phyloP scores from a whole-genome alignment of 2,329 filamentous ascomycete species.

The Penicillium sumatraense region DNA sequence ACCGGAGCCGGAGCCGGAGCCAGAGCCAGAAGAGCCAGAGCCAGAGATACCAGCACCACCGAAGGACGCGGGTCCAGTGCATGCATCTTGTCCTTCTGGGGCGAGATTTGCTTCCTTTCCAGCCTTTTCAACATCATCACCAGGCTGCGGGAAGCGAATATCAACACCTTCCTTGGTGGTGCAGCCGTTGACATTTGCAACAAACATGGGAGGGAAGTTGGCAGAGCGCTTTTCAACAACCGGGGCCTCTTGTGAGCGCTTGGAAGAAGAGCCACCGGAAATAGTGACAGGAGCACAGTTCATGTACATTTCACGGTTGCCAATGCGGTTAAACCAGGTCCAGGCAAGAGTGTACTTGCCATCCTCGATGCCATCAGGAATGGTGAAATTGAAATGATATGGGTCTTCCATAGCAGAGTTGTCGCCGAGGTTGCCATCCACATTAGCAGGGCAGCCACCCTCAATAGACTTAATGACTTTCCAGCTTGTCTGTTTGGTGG shows the following conservation, averaged over 20 bases:
- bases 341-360: slow-evolving; percentile 84
- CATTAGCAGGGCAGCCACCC: slow-evolving; percentile 77
- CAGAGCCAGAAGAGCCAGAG: slow-evolving; percentile 31
- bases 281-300: slow-evolving; percentile 82
- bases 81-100: slow-evolving; percentile 33
- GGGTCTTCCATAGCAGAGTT: slow-evolving; percentile 46
- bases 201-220: slow-evolving; percentile 73
- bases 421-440: slow-evolving; percentile 62
- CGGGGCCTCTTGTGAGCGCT: slow-evolving; percentile 29
- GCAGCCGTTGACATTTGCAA: slow-evolving; percentile 72
- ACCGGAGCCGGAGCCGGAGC: slow-evolving; percentile 32
- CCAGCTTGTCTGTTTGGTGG: slow-evolving; percentile 71
- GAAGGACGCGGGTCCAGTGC: slow-evolving; percentile 37
- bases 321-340: slow-evolving; percentile 93
- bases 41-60: slow-evolving; percentile 36
- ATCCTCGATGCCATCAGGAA: slow-evolving; percentile 72
- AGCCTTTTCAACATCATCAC: slow-evolving; percentile 59
- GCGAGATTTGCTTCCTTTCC: slow-evolving; percentile 46
- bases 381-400: slow-evolving; percentile 68
- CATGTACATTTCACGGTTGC: slow-evolving; percentile 98
- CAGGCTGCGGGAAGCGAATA: slow-evolving; percentile 71
- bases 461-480: slow-evolving; percentile 89
- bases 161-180: slow-evolving; percentile 59
- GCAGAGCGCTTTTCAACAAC: slow-evolving; percentile 58
- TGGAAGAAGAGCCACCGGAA: slow-evolving; percentile 53